A percentile compares a stretch with the other conserved stretches of the same genome.
phyloP scores from a whole-genome alignment of 1,284 basidiomycete species.

The Vanrija sp. region DNA sequence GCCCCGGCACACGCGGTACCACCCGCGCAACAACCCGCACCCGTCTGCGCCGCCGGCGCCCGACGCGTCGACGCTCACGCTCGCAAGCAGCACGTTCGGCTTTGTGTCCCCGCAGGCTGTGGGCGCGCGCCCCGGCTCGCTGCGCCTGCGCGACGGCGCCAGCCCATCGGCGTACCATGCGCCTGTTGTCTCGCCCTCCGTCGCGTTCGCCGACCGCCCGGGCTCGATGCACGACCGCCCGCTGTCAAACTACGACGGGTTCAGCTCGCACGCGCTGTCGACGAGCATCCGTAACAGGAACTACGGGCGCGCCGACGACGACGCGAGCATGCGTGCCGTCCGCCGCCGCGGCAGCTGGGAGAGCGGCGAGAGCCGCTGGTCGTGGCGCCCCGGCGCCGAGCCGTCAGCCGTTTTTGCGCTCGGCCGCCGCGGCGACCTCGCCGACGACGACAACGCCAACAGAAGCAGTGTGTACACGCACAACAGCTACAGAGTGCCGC shows the following conservation, averaged over 20 bases:
- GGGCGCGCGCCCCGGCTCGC: constrained; percentile 7
- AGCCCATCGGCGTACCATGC: neutral
- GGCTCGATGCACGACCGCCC: constrained; percentile 4
- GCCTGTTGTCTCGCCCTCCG: constrained; percentile 2
- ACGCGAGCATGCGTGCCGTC: constrained; percentile 27
- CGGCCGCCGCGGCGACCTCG: constrained; percentile 2
- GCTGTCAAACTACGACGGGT: constrained; percentile 3
- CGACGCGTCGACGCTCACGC: constrained; percentile 85
- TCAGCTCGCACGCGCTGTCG: constrained; percentile 13
- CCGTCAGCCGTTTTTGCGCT: constrained; percentile 1
- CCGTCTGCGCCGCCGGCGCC: constrained; percentile 84
- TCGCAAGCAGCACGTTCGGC: constrained; percentile 86
- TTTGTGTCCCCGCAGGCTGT: constrained; percentile 52
- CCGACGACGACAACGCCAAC: neutral
- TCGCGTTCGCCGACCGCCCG: constrained; percentile 12
- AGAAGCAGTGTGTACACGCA: constrained; percentile 9
- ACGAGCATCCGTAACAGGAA: constrained; percentile 7
- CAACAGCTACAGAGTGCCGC: constrained; percentile 14
- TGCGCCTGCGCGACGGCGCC: constrained; percentile 11
- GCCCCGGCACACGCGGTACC: constrained; percentile 81
- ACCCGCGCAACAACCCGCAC: constrained; percentile 90
- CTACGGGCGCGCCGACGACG: constrained; percentile 19
- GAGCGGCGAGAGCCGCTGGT: constrained; percentile 41
- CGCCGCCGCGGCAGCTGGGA: constrained; percentile 33
- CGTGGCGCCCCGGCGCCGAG: constrained; percentile 20